These are phyloP conservation scores for Magnolia sinica DNA, from an alignment of 164 flowering plant species.

Conservation along the genomic window DNA sequence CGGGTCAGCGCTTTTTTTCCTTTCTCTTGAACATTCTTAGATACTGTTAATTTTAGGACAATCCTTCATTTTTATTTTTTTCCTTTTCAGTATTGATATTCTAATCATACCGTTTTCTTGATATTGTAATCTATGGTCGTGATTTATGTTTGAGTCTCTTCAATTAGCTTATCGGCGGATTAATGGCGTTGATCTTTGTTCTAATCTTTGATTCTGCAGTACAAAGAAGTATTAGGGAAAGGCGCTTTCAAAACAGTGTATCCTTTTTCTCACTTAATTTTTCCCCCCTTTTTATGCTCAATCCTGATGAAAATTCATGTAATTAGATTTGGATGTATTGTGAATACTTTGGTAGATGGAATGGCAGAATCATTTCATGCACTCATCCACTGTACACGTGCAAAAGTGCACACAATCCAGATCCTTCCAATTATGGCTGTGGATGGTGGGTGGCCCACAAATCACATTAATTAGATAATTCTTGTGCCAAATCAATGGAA, in stretches of 20 bases:
- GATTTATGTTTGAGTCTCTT: not conserved
- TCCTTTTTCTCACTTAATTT: slow-evolving; percentile 36
- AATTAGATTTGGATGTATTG: not conserved
- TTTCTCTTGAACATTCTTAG: not conserved
- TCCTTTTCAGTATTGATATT: not conserved
- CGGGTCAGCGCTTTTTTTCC: slow-evolving; percentile 51
- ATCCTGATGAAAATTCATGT: not conserved
- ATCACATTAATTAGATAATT: no score
- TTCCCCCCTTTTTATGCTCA: not conserved
- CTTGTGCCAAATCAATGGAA: no score
- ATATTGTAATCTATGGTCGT: not conserved
- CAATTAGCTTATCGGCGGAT: not conserved
- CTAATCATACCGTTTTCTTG: not conserved
- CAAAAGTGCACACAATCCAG: not conserved
- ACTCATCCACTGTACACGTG: not conserved
- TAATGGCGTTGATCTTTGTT: not conserved
- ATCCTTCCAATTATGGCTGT: not conserved
- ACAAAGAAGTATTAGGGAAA: slow-evolving; percentile 81
- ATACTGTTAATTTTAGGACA: not conserved
- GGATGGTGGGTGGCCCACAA: not conserved
- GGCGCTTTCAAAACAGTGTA: slow-evolving; percentile 99
- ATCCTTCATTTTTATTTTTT: not conserved
- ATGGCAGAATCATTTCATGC: not conserved
- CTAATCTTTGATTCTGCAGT: slow-evolving; percentile 52
- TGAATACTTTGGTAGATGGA: not conserved